These are phyloP conservation scores for Mycena sp. DNA, from an alignment of 1,284 basidiomycete genomes.

Conservation along the genomic window DNA sequence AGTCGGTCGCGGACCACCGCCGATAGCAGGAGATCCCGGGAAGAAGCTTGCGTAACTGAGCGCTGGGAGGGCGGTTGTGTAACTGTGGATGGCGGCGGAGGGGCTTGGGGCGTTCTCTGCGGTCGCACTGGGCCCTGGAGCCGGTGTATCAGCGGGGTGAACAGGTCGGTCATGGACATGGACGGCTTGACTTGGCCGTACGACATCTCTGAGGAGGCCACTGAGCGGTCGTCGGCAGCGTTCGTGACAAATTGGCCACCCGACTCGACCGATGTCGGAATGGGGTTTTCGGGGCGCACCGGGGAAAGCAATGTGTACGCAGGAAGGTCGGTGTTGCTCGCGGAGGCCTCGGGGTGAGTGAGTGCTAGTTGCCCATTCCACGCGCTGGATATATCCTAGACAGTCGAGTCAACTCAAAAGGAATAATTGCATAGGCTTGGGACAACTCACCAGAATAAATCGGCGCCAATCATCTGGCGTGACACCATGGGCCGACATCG, in stretches of 20 bases:
- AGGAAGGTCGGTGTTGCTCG: background rate
- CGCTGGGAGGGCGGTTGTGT: no score
- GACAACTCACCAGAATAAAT: conserved; percentile 14
- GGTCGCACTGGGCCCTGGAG: background rate
- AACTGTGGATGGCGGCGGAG: no score
- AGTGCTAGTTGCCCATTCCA: conserved; percentile 18
- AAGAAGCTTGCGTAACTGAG: no score
- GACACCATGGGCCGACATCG: background rate
- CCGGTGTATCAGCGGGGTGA: background rate
- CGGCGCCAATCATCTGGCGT: conserved; percentile 6
- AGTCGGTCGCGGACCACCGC: no score
- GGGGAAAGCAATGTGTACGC: conserved; percentile 4
- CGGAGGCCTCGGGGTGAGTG: background rate
- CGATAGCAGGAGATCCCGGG: no score
- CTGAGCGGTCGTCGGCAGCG: background rate
- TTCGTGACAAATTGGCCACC: background rate
- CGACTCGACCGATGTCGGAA: background rate
- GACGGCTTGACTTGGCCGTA: conserved; percentile 2
- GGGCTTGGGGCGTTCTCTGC: background rate
- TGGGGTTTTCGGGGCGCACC: background rate
- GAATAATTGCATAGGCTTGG: background rate
- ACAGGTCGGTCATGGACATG: background rate
- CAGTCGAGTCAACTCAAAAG: background rate
- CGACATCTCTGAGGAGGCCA: background rate
- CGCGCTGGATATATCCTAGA: conserved; percentile 21